Conservation (phyloP, 2,329 filamentous ascomycete genomes). For the Dothideomycetes sp. region DNA sequence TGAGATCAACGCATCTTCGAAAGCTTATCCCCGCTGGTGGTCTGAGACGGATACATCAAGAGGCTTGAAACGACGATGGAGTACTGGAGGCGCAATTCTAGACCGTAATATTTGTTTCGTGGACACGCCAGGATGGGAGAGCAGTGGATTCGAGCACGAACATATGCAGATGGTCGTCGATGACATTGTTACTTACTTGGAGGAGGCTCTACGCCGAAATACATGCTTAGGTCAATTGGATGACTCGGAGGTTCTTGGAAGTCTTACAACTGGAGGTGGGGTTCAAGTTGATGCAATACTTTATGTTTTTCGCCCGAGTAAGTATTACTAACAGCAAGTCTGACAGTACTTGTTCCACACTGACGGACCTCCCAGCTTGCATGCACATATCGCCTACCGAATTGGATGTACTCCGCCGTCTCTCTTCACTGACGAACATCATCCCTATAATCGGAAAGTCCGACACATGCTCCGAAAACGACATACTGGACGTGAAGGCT, state of each 20-base stretch:
- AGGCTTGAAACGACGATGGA: slow-evolving; percentile 53
- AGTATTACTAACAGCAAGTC: background rate
- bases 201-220: slow-evolving; percentile 55
- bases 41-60: slow-evolving; percentile 61
- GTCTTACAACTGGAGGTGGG: slow-evolving; percentile 74
- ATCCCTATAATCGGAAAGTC: slow-evolving; percentile 71
- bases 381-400: slow-evolving; percentile 2
- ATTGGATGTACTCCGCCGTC: slow-evolving; percentile 50
- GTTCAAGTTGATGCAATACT: slow-evolving; percentile 75
- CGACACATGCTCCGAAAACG: slow-evolving; percentile 39
- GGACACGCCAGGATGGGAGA: slow-evolving; percentile 61
- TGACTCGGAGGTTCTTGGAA: slow-evolving; percentile 62
- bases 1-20: slow-evolving; percentile 35
- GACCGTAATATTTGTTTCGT: slow-evolving; percentile 92
- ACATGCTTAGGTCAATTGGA: slow-evolving; percentile 50
- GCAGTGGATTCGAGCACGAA: slow-evolving; percentile 37
- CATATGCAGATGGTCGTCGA: slow-evolving; percentile 37
- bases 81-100: slow-evolving; percentile 63
- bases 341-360: background rate
- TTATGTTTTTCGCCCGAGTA: slow-evolving; percentile 67
- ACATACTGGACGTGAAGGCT: slow-evolving; percentile 49
- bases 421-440: slow-evolving; percentile 68
- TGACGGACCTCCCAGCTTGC: slow-evolving; percentile 1
- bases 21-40: slow-evolving; percentile 79
- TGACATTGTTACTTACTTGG: slow-evolving; percentile 47